phyloP scores from a whole-genome alignment of 768 basidiomycete species.

The Suillus fuscotomentosus region DNA sequence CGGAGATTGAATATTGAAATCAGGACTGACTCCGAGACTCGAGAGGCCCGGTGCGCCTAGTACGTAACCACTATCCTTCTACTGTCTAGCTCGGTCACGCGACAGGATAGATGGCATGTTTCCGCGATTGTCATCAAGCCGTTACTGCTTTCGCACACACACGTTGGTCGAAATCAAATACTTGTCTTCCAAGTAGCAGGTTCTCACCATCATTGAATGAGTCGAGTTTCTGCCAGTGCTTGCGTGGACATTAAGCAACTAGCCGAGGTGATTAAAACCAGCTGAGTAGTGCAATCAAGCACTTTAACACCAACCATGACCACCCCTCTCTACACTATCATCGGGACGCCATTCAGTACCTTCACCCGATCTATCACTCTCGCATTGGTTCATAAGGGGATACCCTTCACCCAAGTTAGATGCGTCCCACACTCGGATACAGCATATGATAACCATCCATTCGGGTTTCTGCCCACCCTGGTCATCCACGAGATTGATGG shows the following conservation, averaged over 20 bases:
- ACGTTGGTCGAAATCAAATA: neutral
- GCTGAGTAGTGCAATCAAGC: neutral
- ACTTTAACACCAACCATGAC: conserved; percentile 14
- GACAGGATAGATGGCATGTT: too few relatives aligned
- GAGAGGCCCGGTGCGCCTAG: too few relatives aligned
- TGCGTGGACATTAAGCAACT: neutral
- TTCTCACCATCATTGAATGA: neutral
- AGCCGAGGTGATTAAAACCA: neutral
- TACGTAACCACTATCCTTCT: too few relatives aligned
- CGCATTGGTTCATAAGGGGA: conserved; percentile 24
- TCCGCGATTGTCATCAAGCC: neutral
- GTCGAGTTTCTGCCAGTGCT: neutral
- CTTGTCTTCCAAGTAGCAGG: neutral
- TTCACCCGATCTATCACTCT: conserved; percentile 32
- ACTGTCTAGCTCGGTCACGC: too few relatives aligned
- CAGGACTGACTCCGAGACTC: too few relatives aligned
- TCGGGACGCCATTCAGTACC: conserved; percentile 33
- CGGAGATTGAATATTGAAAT: too few relatives aligned
- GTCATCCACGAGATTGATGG: conserved; percentile 27
- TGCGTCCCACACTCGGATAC: conserved; percentile 27
- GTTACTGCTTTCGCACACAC: neutral
- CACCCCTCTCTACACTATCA: conserved; percentile 18
- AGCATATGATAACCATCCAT: conserved; percentile 28
- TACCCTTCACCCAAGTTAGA: conserved; percentile 25
- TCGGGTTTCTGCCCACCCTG: conserved; percentile 29